These are phyloP conservation scores for Aspergillus puulaauensis DNA, from an alignment of 2,329 filamentous ascomycete species.

Conservation along the genomic window DNA sequence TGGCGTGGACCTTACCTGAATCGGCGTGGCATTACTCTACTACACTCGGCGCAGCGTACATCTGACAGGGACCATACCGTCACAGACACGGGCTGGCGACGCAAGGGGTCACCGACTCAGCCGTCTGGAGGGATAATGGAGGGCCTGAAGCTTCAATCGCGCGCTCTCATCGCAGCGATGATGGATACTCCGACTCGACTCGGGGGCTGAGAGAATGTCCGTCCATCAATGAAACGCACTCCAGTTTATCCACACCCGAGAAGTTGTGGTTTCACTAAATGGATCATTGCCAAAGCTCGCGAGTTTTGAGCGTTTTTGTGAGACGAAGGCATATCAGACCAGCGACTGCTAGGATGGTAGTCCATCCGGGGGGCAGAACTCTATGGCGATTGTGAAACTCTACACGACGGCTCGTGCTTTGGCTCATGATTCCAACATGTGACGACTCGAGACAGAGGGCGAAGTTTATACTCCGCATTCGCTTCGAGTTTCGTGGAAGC, in stretches of 20 bases:
- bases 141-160: not conserved
- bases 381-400: conserved; percentile 7
- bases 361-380: not conserved
- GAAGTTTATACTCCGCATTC: not conserved
- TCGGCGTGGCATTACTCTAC: conserved; percentile 7
- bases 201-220: not conserved
- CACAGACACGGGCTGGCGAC: conserved; percentile 1
- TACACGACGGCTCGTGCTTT: conserved; percentile 3
- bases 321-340: not conserved
- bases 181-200: not conserved
- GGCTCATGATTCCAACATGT: conserved; percentile 3
- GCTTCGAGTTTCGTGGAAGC: not conserved
- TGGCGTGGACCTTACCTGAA: conserved; percentile 1
- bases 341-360: not conserved
- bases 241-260: not conserved
- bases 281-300: not conserved
- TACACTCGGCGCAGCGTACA: not conserved
- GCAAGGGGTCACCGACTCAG: conserved; percentile 6
- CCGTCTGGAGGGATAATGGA: conserved; percentile 1
- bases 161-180: not conserved
- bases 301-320: not conserved
- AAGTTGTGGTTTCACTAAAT: not conserved
- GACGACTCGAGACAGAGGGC: not conserved
- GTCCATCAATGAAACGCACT: not conserved
- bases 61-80: not conserved